phyloP scores from a whole-genome alignment of 164 flowering plant genomes.

The Litsea cubeba region DNA sequence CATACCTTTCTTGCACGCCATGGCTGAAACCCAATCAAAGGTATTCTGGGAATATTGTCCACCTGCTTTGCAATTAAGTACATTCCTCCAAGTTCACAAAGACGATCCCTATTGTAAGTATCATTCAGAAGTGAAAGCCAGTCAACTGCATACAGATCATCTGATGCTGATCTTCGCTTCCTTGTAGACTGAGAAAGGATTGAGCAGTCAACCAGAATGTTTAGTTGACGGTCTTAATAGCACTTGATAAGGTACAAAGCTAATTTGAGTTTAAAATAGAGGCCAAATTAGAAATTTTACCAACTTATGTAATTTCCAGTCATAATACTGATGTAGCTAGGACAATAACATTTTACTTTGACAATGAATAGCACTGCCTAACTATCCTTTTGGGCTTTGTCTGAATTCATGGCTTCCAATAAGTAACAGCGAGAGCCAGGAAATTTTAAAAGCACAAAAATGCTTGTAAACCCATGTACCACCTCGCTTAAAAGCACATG shows the following conservation, averaged over 20 bases:
- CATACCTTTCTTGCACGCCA: constrained; percentile 89
- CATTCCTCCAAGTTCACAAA: constrained; percentile 97
- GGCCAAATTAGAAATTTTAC: no score
- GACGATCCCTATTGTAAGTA: constrained; percentile 57
- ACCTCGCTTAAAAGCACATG: no score
- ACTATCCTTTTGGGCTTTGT: background rate
- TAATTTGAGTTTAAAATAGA: no score
- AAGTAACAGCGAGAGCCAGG: background rate
- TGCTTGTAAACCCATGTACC: no score
- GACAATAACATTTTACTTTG: background rate
- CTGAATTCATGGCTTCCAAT: background rate
- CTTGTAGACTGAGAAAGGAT: constrained; percentile 42
- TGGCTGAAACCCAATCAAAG: constrained; percentile 99
- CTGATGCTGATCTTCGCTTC: constrained; percentile 64
- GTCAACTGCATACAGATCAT: constrained; percentile 87
- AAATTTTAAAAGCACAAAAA: no score
- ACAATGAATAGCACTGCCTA: background rate
- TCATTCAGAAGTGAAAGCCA: constrained; percentile 79
- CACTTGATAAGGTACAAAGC: no score
- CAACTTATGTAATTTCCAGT: no score
- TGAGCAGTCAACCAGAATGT: constrained; percentile 10
- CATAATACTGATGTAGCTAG: no score
- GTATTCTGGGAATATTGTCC: constrained; percentile 77
- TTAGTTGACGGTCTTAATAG: no score
- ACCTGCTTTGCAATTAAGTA: constrained; percentile 76